phyloP scores from a whole-genome alignment of 345 rosid species.

The Eucalyptus polybractea region DNA sequence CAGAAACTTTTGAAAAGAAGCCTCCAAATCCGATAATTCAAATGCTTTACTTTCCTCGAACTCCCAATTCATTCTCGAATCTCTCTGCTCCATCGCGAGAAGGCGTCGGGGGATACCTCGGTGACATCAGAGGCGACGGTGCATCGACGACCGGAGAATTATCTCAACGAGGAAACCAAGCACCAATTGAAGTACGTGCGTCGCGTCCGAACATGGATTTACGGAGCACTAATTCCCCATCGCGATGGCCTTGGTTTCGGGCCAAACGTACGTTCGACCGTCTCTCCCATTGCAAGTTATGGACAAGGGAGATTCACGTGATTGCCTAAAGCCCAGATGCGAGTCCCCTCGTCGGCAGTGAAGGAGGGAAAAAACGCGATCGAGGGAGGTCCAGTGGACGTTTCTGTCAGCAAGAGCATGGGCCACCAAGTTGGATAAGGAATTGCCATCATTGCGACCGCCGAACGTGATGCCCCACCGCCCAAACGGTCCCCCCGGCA shows the following conservation, averaged over 20 bases:
- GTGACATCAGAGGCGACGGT: not conserved
- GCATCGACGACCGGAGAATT: not conserved
- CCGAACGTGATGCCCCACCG: not conserved
- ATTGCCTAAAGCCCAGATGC: not conserved
- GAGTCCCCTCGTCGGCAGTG: not conserved
- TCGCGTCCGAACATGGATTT: not conserved
- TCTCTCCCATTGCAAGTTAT: not conserved
- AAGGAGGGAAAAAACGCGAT: not conserved
- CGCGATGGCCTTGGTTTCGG: not conserved
- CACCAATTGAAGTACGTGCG: not conserved
- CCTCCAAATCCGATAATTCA: not conserved
- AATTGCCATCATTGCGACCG: not conserved
- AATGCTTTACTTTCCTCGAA: not conserved
- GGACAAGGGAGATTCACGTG: not conserved
- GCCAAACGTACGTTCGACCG: not conserved
- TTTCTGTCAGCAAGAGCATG: not conserved
- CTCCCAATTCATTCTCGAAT: not conserved
- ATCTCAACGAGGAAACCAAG: not conserved
- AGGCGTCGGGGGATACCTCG: not conserved
- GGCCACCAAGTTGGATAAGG: not conserved
- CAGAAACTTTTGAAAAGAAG: not conserved
- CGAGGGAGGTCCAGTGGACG: not conserved
- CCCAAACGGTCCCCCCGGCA: not conserved
- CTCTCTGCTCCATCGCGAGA: not conserved
- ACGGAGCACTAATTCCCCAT: not conserved